These are phyloP conservation scores for Leptomonas seymouri DNA, from an alignment of 208 protist species.

Conservation along the genomic window DNA sequence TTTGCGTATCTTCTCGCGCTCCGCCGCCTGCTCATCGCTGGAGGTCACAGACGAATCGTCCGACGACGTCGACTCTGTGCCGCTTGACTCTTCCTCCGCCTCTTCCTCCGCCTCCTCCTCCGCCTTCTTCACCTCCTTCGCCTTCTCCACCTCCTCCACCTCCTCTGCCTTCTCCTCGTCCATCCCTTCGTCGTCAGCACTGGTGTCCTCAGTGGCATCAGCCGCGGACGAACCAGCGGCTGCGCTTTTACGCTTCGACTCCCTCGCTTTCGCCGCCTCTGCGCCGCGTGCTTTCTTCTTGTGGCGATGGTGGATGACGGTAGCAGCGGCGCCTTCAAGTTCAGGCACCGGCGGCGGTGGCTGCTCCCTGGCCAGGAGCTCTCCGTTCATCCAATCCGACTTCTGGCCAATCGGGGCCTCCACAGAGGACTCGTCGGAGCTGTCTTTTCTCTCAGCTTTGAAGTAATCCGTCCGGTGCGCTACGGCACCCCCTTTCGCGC, in stretches of 20 bases:
- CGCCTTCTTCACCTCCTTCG: constrained; percentile 17
- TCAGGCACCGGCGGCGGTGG: constrained; percentile 7
- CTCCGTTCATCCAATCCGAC: constrained; percentile 36
- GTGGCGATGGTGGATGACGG: constrained; percentile 1
- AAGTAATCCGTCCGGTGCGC: too few relatives aligned
- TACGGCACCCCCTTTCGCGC: not conserved
- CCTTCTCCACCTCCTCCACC: constrained; percentile 11
- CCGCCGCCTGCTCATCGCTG: not conserved
- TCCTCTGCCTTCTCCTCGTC: constrained; percentile 20
- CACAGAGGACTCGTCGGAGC: not conserved
- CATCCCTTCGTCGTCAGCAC: constrained; percentile 10
- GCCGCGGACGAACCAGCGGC: not conserved
- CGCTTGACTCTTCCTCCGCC: constrained; percentile 26
- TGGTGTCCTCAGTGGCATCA: constrained; percentile 2
- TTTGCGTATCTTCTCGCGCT: not conserved
- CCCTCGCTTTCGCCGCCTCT: not conserved
- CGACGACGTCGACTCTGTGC: constrained; percentile 17
- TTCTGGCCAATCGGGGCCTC: not conserved
- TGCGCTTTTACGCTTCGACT: constrained; percentile 9
- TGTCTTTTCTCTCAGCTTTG: constrained; percentile 3
- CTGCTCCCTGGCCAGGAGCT: constrained; percentile 1
- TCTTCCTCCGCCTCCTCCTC: constrained; percentile 18
- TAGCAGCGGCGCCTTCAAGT: not conserved
- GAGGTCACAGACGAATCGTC: not conserved
- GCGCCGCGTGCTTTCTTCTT: constrained; percentile 14